A percentile compares a stretch with the other conserved stretches of the same genome.
phyloP scores from a whole-genome alignment of 495 filamentous ascomycete species.

The Aeminium ludgeri region DNA sequence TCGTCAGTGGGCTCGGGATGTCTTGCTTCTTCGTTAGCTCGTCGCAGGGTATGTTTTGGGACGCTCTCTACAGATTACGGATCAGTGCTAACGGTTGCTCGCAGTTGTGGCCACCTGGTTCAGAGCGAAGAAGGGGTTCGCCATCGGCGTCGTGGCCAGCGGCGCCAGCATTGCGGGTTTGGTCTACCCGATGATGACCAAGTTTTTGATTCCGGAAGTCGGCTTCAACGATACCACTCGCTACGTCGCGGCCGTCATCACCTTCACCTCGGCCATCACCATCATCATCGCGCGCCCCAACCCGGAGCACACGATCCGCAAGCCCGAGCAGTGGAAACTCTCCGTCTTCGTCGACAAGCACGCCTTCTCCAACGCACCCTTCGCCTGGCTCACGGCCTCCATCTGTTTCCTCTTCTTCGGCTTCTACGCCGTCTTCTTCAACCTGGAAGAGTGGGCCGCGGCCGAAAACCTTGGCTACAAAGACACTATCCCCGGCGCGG shows the following conservation, averaged over 20 bases:
- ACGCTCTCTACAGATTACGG: background rate
- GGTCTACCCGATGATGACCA: conserved; percentile 25
- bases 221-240: conserved; percentile 25
- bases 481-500: conserved; percentile 7
- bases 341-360: conserved; percentile 23
- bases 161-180: conserved; percentile 25
- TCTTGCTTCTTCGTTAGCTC: conserved; percentile 30
- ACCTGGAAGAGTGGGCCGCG: conserved; percentile 31
- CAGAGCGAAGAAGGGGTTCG: conserved; percentile 22
- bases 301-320: conserved; percentile 13
- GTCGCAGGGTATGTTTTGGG: conserved; percentile 23
- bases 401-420: conserved; percentile 28
- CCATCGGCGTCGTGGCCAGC: conserved; percentile 23
- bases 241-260: conserved; percentile 19
- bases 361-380: conserved; percentile 23
- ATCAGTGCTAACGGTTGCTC: background rate
- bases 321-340: conserved; percentile 12
- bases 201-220: conserved; percentile 18
- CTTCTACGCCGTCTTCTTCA: conserved; percentile 31
- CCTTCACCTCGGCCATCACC: conserved; percentile 19
- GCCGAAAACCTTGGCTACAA: conserved; percentile 21
- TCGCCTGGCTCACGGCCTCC: conserved; percentile 20
- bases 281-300: conserved; percentile 24
- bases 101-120: conserved; percentile 30
- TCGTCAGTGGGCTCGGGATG: conserved; percentile 29